Evolutionary conservation across 495 filamentous ascomycete species (phyloP).

Genomic region (Aspergillus affinis): DNA sequence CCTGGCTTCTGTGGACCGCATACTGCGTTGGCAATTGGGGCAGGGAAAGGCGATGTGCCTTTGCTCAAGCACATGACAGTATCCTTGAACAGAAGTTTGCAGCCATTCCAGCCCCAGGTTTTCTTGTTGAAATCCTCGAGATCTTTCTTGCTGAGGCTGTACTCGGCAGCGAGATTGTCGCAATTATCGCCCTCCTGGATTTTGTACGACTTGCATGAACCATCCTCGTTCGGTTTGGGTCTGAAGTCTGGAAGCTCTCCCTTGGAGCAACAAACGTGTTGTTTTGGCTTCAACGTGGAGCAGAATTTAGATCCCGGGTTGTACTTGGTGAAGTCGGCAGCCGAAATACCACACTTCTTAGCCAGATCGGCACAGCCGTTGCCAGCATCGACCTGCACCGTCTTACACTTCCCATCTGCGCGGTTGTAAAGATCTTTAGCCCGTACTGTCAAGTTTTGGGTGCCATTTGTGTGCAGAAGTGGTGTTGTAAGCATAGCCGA

Average conservation of each 20-base stretch:
- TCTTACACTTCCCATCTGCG: conserved; percentile 17
- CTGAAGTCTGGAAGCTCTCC: conserved; percentile 41
- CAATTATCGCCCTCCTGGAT: conserved; percentile 33
- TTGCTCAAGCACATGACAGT: conserved; percentile 48
- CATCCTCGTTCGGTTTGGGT: conserved; percentile 42
- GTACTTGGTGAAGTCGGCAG: conserved; percentile 37
- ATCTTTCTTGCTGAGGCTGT: conserved; percentile 33
- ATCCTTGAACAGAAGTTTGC: conserved; percentile 27
- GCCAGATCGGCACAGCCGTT: conserved; percentile 42
- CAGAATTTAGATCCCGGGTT: conserved; percentile 39
- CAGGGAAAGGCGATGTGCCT: conserved; percentile 47
- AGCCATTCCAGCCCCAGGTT: conserved; percentile 52
- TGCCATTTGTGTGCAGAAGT: conserved; percentile 7
- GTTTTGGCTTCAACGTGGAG: conserved; percentile 28
- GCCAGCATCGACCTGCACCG: conserved; percentile 25
- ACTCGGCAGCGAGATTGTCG: conserved; percentile 20
- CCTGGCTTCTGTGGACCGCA: conserved; percentile 48
- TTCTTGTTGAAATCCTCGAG: conserved; percentile 35
- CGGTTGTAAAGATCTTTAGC: neutral
- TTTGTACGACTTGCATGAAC: conserved; percentile 36
- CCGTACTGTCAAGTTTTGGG: conserved; percentile 8
- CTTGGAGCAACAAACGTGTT: conserved; percentile 49
- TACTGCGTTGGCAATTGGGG: conserved; percentile 30
- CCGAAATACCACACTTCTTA: conserved; percentile 39
- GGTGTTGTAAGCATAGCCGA: conserved; percentile 19